Base-by-base conservation (phyloP, 177 flowering plant species). In the Telopea speciosissima region DNA sequence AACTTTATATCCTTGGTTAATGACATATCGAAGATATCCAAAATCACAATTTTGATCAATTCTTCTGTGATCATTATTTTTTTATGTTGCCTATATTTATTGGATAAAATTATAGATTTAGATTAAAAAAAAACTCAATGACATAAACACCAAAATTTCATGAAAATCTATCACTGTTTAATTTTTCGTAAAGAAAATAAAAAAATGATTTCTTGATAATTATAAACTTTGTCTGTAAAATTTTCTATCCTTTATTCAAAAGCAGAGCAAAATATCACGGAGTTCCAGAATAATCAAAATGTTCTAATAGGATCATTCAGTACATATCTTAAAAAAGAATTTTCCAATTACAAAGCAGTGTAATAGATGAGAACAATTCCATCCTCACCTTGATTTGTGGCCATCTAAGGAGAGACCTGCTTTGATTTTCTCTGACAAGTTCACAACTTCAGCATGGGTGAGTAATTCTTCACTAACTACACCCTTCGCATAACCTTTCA, bases 391-490 rank as follows among this genome's bases (percentile, higher is more conserved):
- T 66, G 78, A 80, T 79, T 80, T 92, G 28, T 78, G 92, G 36
- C 88, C 91, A 73, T 92, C 96, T 45, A 92, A 72, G 74, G 77
- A 78, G 71, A 92, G 89, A 63, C 95, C 99, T 52, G 79, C 72
- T 76, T 82, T 85, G 33, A 95, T 90, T 81, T 84, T 89, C 73
- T 82, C 79, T 12, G 96, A 95, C 4, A 95, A 83, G 58, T 77
- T 75, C n/a, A 90, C 89, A 42, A 95, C 99, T 77, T 92, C 90
- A 0, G 88, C 72, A 79, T 95, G 97, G 44, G 90, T 78, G 66
- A 95, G 92, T 73, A 92, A 73, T 25, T 85, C 86, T 23, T 89
- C 91, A 75, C 84, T 87, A n/a, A 76, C 54, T 0, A 83, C 81
- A 63, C 97, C 97, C 77, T 87, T 92, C 25, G 87, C 88, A 76